Percentiles rank a stretch among this genome's conserved stretches.
Conservation (phyloP, 108 stramenopile species). For the Cyclostephanos tholiformis region DNA sequence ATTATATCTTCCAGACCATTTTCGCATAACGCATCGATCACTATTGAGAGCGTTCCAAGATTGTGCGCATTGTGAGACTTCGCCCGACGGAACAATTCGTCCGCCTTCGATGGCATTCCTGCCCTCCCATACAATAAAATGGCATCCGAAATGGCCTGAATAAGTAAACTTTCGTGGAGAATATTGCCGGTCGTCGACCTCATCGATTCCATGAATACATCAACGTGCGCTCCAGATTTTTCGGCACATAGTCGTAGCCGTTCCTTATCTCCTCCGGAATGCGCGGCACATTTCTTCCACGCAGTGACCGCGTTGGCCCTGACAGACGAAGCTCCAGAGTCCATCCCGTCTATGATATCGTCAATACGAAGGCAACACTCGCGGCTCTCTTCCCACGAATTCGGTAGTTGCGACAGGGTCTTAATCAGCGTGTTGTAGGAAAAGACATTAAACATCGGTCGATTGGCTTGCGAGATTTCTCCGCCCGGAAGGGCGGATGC, state of each 20-base stretch:
- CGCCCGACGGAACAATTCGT: constrained; percentile 32
- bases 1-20: constrained; percentile 23
- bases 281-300: constrained; percentile 24
- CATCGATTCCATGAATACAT: constrained; percentile 19
- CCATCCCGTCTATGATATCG: constrained; percentile 23
- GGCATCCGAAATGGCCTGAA: constrained; percentile 26
- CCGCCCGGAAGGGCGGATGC: constrained; percentile 3
- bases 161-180: background rate
- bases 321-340: background rate
- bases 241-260: constrained; percentile 19
- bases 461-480: background rate
- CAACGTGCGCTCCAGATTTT: constrained; percentile 25
- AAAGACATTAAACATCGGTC: constrained; percentile 28
- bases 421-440: constrained; percentile 33
- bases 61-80: constrained; percentile 30
- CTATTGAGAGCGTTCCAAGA: constrained; percentile 15
- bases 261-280: constrained; percentile 14
- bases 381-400: constrained; percentile 33
- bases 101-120: constrained; percentile 25
- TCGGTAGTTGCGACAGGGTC: constrained; percentile 21
- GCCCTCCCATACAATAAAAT: constrained; percentile 40
- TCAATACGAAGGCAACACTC: constrained; percentile 42
- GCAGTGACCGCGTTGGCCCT: constrained; percentile 22
- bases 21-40: constrained; percentile 26
- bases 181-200: background rate